Evolutionary conservation across 371 early-diverging fungal species (phyloP).

Genomic region (Mortierella sp.): DNA sequence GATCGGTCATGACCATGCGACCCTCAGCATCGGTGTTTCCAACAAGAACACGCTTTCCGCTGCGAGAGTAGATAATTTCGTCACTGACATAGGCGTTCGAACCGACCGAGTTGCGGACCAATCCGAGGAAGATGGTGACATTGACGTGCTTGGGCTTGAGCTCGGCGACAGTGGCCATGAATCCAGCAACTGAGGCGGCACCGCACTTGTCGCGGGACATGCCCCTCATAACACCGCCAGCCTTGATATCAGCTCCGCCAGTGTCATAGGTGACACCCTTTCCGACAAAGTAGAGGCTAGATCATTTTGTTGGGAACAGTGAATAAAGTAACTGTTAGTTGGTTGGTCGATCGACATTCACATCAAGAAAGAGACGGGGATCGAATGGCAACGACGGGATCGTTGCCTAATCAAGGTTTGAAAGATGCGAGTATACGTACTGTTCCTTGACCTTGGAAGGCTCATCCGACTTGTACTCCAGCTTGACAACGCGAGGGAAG

Average conservation of each 20-base stretch:
- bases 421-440: constrained; percentile 60
- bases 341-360: neutral
- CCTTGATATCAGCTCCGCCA: constrained; percentile 92
- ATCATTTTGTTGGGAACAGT: neutral
- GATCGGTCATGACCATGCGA: constrained; percentile 92
- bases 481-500: constrained; percentile 84
- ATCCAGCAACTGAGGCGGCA: constrained; percentile 89
- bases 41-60: constrained; percentile 87
- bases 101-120: constrained; percentile 89
- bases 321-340: neutral
- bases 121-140: constrained; percentile 79
- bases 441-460: constrained; percentile 85
- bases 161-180: constrained; percentile 79
- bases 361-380: neutral
- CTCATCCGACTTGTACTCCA: constrained; percentile 85
- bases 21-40: constrained; percentile 96
- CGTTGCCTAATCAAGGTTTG: neutral
- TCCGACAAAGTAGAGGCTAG: constrained; percentile 87
- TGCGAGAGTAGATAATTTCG: constrained; percentile 85
- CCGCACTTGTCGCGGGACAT: constrained; percentile 96
- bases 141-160: constrained; percentile 78
- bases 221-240: constrained; percentile 88
- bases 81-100: constrained; percentile 87
- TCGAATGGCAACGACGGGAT: constrained; percentile 2
- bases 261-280: constrained; percentile 95